Base-by-base conservation (phyloP, 2,329 filamentous ascomycete genomes). In the Colletotrichum sp. region DNA sequence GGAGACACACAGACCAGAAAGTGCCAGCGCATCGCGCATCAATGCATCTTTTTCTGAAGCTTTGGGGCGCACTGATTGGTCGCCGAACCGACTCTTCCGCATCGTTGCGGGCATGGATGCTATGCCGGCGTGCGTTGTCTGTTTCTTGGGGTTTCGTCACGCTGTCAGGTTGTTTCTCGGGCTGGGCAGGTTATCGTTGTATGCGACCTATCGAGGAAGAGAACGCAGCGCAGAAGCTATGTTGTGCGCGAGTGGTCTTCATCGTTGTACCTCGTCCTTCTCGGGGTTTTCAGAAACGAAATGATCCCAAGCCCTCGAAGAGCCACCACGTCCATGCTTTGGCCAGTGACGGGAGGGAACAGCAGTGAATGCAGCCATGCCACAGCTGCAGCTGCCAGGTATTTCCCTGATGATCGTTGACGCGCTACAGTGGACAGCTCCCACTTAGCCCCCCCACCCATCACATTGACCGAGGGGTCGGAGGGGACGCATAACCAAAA, bases 1-100 rank as follows among this genome's bases (percentile, higher is more conserved):
- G 66, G 66, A 68, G 66, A 68, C 66, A 68, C 66, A 84, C 82
- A 84, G 83, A 82, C 83, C 84, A 85, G 38, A 60, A 71, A 75
- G 24, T 79, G 78, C 78, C 78, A 79, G 77, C 78, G 77, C 78
- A 78, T 78, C 76, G 55, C 76, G 77, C 77, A 78, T 75, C 73
- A 68, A 75, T 73, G 73, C 70, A 73, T 65, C 58, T 28, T 56
- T 64, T 64, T 68, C 34, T 26, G 30, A 32, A 73, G 56, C 38
- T 58, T 71, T 48, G 73, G 26, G 55, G 62, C 62, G 38, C 38
- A 38, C 30, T 76, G 71, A 76, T 76, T 76, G 71, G 74, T 56
- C 60, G 26, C 36, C 60, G 60, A 70, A 56, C 74, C 71, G 74
- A 76, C 60, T 60, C 65, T 75, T 75, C 61, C 69, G 69, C 62